phyloP scores from a whole-genome alignment of 352 stramenopile genomes.

The Phytophthora multivora region DNA sequence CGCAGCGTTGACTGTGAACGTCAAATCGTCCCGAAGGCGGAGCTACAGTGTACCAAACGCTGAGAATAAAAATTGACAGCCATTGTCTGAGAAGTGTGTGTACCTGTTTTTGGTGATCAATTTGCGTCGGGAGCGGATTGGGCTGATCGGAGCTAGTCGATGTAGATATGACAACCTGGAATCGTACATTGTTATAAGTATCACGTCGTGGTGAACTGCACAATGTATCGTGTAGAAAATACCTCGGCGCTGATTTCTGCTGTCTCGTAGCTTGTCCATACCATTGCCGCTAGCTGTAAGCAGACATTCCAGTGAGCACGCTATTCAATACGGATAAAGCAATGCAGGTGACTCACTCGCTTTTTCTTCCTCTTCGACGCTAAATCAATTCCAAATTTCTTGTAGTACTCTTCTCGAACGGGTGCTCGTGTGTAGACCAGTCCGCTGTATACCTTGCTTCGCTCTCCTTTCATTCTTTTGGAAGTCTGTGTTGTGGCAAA shows the following conservation, averaged over 20 bases:
- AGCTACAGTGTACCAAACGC: conserved; percentile 36
- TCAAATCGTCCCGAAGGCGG: conserved; percentile 73
- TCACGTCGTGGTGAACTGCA: background rate
- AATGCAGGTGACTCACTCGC: conserved; percentile 35
- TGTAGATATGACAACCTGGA: conserved; percentile 59
- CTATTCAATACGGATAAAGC: background rate
- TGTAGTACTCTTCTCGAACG: conserved; percentile 60
- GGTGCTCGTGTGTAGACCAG: conserved; percentile 55
- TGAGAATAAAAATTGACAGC: background rate
- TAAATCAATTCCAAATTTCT: conserved; percentile 60
- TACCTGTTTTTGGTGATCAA: conserved; percentile 77
- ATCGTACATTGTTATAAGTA: background rate
- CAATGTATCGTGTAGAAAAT: background rate
- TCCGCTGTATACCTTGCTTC: conserved; percentile 55
- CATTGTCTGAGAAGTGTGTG: background rate
- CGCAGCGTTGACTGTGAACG: conserved; percentile 79
- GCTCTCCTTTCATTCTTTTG: conserved; percentile 60
- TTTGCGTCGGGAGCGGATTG: conserved; percentile 56
- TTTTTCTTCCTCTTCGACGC: conserved; percentile 76
- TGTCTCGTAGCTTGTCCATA: conserved; percentile 68
- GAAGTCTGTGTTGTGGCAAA: conserved; percentile 38
- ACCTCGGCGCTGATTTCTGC: conserved; percentile 72
- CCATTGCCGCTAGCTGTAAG: conserved; percentile 52
- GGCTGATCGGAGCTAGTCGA: conserved; percentile 58
- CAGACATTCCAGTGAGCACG: background rate